Evolutionary conservation across 495 filamentous ascomycete genomes (phyloP), one percentile per base, ranked within the genome.

Genomic region (Neurospora sp.): DNA sequence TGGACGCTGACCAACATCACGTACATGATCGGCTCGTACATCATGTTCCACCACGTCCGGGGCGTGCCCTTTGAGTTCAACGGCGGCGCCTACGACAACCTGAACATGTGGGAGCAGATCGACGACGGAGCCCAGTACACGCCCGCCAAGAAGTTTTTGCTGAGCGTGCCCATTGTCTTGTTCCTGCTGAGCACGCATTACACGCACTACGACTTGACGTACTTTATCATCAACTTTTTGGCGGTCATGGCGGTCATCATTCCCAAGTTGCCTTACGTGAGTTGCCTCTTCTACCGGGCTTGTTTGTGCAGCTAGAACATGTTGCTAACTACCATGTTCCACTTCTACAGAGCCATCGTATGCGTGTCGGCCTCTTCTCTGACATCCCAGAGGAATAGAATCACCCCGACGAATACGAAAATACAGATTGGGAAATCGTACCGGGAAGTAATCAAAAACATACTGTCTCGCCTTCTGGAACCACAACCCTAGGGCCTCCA

Each of bases 81-180:
- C 81, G 90, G 93, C n/a, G 96, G 96, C 69, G 96, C 96, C 73
- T 99, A 97, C 85, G 96, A 99, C 83, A 98, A 98, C 80, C 88
- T 98, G 76, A 98, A 98, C 84, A 97, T 99, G 94, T 99, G 96
- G 96, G 96, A 99, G 85, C 96, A 99, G 85, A 99, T 99, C 80
- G 96, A 99, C 85, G 96, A 99, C 78, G 96, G 96, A 39, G 96
- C 96, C 81, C 96, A 99, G 80, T 99, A 98, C 84, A 99, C 96
- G 6, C 96, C 96, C 14, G 90, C 96, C 72, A 99, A 99, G 88
- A 99, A 99, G 82, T 99, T 98, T 82, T 83, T 99, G 73, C 89
- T 99, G 77, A 93, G 90, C 73, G 96, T 98, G 68, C 96, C 96
- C 40, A 94, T 99, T 74, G 87, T 94, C 74, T 88, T 99, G 77